These are phyloP conservation scores for Fusarium austroafricanum DNA, from an alignment of 2,329 filamentous ascomycete species.

Conservation along the genomic window DNA sequence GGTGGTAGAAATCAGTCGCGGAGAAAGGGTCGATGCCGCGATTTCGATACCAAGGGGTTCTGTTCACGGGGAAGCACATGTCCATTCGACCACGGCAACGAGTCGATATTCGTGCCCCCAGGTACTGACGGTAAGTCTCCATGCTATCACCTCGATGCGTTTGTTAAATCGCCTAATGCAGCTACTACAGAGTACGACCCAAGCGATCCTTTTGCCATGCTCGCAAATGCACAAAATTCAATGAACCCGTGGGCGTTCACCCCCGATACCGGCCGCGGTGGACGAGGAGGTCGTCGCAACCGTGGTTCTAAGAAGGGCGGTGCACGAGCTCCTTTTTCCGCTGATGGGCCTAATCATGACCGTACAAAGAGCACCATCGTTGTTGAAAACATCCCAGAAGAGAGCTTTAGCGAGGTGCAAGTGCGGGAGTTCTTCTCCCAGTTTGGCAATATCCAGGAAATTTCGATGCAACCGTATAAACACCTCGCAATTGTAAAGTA, in stretches of 20 bases:
- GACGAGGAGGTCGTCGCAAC: constrained; percentile 53
- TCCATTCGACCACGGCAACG: constrained; percentile 74
- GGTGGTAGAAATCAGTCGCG: constrained; percentile 47
- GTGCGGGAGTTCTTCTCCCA: constrained; percentile 77
- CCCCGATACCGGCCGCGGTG: constrained; percentile 45
- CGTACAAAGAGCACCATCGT: constrained; percentile 75
- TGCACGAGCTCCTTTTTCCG: constrained; percentile 70
- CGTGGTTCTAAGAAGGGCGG: constrained; percentile 47
- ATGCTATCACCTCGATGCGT: neutral
- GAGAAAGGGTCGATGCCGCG: constrained; percentile 67
- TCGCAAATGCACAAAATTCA: constrained; percentile 29
- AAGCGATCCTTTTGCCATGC: constrained; percentile 44
- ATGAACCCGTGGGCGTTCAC: constrained; percentile 39
- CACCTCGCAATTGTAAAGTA: constrained; percentile 77
- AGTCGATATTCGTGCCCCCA: constrained; percentile 56
- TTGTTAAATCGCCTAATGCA: constrained; percentile 22
- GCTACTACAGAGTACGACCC: constrained; percentile 50
- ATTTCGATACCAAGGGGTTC: constrained; percentile 79
- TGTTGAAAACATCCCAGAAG: constrained; percentile 81
- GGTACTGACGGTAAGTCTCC: constrained; percentile 45
- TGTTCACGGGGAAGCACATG: constrained; percentile 76
- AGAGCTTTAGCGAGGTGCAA: constrained; percentile 72
- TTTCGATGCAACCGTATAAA: constrained; percentile 75
- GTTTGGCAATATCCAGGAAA: constrained; percentile 73
- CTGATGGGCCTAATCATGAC: constrained; percentile 72